Conservation (phyloP, 2,329 filamentous ascomycete species). For the Diaporthe caulivora region DNA sequence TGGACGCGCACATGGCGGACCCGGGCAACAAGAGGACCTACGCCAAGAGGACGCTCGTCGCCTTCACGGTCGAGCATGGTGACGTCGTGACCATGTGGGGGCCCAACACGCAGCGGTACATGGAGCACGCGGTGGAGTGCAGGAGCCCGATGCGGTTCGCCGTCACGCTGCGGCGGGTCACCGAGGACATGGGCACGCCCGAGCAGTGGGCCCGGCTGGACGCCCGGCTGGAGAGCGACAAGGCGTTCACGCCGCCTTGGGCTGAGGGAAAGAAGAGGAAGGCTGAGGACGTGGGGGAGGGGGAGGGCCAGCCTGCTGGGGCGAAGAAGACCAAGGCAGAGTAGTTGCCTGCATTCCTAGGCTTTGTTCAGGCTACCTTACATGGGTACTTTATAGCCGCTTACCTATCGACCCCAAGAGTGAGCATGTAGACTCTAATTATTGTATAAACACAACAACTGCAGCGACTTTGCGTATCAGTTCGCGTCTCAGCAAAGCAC, state of each 20-base stretch:
- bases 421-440: background rate
- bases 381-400: too few species aligned
- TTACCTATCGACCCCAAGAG: background rate
- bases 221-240: background rate
- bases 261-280: background rate
- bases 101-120: slow-evolving; percentile 1
- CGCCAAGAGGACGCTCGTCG: background rate
- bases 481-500: background rate
- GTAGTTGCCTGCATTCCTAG: background rate
- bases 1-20: slow-evolving; percentile 7
- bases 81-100: slow-evolving; percentile 22
- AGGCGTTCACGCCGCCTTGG: background rate
- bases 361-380: too few species aligned
- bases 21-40: background rate
- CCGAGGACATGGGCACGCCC: background rate
- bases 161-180: slow-evolving; percentile 17
- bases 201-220: background rate
- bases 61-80: slow-evolving; percentile 15
- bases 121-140: slow-evolving; percentile 9
- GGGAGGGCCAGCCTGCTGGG: background rate
- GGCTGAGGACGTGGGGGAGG: background rate
- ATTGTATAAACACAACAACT: background rate
- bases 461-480: background rate
- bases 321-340: background rate
- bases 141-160: slow-evolving; percentile 19